Evolutionary conservation across 352 stramenopile species (phyloP), one percentile per base, ranked within the genome.

Genomic region (Globisporangium iwayamae): DNA sequence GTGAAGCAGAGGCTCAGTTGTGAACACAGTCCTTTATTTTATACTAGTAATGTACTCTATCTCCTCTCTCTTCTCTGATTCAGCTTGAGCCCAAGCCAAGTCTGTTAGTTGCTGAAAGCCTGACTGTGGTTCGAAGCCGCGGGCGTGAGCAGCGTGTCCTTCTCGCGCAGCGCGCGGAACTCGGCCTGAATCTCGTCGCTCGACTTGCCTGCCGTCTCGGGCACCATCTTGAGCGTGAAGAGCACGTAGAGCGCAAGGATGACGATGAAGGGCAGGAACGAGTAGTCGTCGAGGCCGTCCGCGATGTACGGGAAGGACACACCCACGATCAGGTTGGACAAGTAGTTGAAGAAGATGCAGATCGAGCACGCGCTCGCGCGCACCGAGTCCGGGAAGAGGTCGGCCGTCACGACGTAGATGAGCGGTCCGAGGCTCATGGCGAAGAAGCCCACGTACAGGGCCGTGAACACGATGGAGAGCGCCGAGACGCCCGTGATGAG

Each of bases 201-300:
- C 9, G 73, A 83, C 58, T 87, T 87, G 20, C 77, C 73, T 16
- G 70, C 70, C 8, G 83, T 91, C 51, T 91, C 80, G 5, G 83
- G 83, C 54, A 87, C 65, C 55, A 70, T 69, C 25, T 64, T 72
- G 62, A 72, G 75, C 25, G 79, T 64, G 59, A 76, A 78, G 30
- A 85, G 14, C 5, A 71, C 65, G 4, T 30, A 51, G n/a, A 51
- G n/a, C 45, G 45, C 45, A 10, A 85, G 67, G 16, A 66, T 78
- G 3, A 60, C 66, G 56, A 90, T 70, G 65, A 88, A 86, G 14
- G 78, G 72, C 20, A 85, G 47, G 25, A 89, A 86, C 32, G 69
- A 69, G n/a, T 76, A 75, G 66, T 74, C 65, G 10, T 67, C 58
- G 8, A 83, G 62, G 0, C 71, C 75, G 39, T 73, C 70, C 30